Evolutionary conservation across 352 stramenopile species (phyloP).

Genomic region (Pythium vanterpoolii): DNA sequence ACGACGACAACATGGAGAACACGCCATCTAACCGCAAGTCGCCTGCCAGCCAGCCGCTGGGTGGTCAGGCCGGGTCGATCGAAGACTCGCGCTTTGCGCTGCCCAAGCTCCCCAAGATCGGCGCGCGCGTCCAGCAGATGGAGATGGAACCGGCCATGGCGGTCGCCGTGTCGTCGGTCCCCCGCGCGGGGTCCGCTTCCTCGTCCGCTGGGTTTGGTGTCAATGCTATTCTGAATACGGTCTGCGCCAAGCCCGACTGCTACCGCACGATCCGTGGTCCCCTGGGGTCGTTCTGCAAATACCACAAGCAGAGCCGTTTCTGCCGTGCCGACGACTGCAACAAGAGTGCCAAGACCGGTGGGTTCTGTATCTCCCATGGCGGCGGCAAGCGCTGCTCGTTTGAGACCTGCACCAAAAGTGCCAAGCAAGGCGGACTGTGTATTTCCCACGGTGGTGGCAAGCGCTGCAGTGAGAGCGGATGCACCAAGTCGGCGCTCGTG

Average conservation of each 20-base stretch:
- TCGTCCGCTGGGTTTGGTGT: constrained; percentile 37
- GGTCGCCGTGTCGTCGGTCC: background rate
- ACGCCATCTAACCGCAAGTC: constrained; percentile 22
- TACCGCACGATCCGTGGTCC: constrained; percentile 71
- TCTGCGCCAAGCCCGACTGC: constrained; percentile 75
- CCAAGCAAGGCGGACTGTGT: constrained; percentile 78
- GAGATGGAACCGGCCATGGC: background rate
- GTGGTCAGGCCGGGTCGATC: constrained; percentile 29
- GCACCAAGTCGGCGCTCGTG: constrained; percentile 79
- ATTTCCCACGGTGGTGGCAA: constrained; percentile 83
- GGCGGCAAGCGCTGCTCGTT: constrained; percentile 62
- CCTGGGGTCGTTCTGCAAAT: constrained; percentile 75
- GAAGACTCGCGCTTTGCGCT: constrained; percentile 15
- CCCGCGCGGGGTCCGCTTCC: background rate
- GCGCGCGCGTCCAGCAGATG: background rate
- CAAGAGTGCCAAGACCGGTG: constrained; percentile 81
- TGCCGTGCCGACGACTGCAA: constrained; percentile 60
- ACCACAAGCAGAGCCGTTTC: constrained; percentile 82
- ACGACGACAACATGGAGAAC: constrained; percentile 40
- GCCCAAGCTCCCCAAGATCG: background rate
- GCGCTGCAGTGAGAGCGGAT: constrained; percentile 65
- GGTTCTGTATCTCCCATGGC: constrained; percentile 61
- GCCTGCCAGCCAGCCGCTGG: constrained; percentile 5
- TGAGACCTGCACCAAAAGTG: constrained; percentile 77
- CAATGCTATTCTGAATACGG: constrained; percentile 71